Base-by-base conservation (phyloP, 441 rosid species). In the Manihot esculenta region DNA sequence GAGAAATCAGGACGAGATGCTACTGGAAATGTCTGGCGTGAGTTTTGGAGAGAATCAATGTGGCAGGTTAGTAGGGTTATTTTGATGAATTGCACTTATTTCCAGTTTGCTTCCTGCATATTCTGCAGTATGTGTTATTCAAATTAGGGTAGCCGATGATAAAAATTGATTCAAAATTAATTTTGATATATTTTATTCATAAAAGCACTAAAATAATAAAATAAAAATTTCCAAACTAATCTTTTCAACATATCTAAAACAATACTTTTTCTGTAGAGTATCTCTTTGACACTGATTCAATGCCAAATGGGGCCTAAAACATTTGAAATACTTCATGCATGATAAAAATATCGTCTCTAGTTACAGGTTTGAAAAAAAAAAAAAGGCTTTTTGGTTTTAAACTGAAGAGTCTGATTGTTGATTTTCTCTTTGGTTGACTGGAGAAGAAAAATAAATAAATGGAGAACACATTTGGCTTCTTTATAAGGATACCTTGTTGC, bases 1-100 rank as follows among this genome's bases (percentile, higher is more conserved):
- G 99, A 92, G 86, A 94, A 94, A 76, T 88, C 91, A 65, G 97
- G 97, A 23, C 93, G 99, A 45, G 96, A 94, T 85, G 90, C 90
- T 0, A 48, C 60, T 68, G 97, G 97, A 67, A 90, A 87, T 41
- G 91, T 92, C 50, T 94, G 99, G 99, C 87, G 89, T 14, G 97
- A 94, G 80, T 85, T 72, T 70, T 92, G 99, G 97, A 89, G 76
- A 77, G 99, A 94, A 79, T 87, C 94, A 5, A 86, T 94, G 97
- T 65, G 83, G 83, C 96, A 90, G 95, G 99, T 92, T 62, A 74
- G 86, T 78, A 50, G 38, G n/a, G 51, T 60, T 68, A 14, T 67
- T 14, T 21, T 59, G 63, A 0, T 68, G 10, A 61, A 63, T 60
- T 62, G 41, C 53, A 7, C 42, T 70, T 41, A 67, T 17, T 41